A percentile compares a stretch with the other conserved stretches of the same genome.
Evolutionary conservation across 139 green algal species (phyloP).

Genomic region (Closterium sp.): DNA sequence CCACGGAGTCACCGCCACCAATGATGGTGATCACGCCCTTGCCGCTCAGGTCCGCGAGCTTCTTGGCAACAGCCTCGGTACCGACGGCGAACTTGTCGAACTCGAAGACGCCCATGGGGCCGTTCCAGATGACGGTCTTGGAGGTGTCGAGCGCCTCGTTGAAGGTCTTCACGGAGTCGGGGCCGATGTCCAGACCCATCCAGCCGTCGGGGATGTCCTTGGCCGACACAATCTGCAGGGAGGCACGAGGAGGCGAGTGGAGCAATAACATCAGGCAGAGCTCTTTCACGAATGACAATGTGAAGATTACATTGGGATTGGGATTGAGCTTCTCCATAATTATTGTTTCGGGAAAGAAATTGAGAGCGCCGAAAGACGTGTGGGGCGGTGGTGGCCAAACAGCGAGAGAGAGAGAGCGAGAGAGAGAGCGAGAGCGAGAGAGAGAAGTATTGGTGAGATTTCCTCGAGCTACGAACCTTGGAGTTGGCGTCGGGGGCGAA

Average conservation of each 20-base stretch:
- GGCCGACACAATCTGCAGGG: slow-evolving; percentile 59
- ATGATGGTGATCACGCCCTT: slow-evolving; percentile 90
- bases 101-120: slow-evolving; percentile 97
- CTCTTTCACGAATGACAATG: not conserved
- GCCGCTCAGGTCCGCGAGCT: slow-evolving; percentile 73
- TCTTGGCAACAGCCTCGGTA: slow-evolving; percentile 85
- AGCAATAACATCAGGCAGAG: not conserved
- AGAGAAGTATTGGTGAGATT: not conserved
- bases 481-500: slow-evolving; percentile 88
- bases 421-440: not conserved
- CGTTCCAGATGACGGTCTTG: slow-evolving; percentile 99
- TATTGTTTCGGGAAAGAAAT: too few species aligned
- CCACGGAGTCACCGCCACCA: slow-evolving; percentile 96
- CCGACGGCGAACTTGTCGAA: slow-evolving; percentile 90
- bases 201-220: slow-evolving; percentile 92
- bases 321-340: too few species aligned
- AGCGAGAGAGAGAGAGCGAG: not conserved
- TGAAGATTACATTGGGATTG: too few species aligned
- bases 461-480: slow-evolving; percentile 54
- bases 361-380: too few species aligned
- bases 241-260: not conserved
- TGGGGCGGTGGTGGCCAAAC: too few species aligned
- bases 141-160: slow-evolving; percentile 76
- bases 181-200: slow-evolving; percentile 98
- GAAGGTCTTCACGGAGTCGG: slow-evolving; percentile 84